Evolutionary conservation across 164 flowering plant genomes (phyloP).

Genomic region (Platanus orientalis): DNA sequence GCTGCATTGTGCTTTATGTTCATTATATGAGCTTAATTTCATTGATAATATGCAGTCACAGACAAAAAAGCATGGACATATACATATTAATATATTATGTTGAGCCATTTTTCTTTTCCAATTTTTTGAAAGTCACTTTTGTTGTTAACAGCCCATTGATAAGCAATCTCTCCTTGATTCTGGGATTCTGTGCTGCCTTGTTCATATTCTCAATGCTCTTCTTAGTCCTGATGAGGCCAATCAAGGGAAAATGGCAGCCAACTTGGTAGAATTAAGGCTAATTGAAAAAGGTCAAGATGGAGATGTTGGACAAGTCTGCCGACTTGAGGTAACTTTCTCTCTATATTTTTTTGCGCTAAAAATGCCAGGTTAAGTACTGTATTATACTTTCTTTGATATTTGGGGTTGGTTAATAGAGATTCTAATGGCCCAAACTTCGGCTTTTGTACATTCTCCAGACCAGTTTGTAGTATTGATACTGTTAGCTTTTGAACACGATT

Average conservation of each 20-base stretch:
- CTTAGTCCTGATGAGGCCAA: constrained; percentile 44
- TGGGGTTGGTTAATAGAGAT: not conserved
- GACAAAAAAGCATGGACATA: too few relatives aligned
- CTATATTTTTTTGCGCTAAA: not conserved
- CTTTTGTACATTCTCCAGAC: not conserved
- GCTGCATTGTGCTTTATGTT: not conserved
- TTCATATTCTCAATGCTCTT: constrained; percentile 83
- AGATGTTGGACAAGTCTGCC: constrained; percentile 38
- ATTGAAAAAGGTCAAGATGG: constrained; percentile 21
- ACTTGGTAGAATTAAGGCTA: constrained; percentile 23
- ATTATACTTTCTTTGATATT: not conserved
- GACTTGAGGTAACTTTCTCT: constrained; percentile 68
- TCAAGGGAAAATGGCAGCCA: constrained; percentile 21
- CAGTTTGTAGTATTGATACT: not conserved
- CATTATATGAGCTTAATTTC: not conserved
- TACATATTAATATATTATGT: not conserved
- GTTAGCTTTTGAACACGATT: not conserved
- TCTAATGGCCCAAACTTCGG: not conserved
- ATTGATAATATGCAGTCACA: not conserved
- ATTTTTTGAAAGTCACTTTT: constrained; percentile 1
- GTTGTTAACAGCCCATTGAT: constrained; percentile 71
- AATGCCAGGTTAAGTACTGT: not conserved
- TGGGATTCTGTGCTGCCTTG: constrained; percentile 94
- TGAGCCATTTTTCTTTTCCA: not conserved
- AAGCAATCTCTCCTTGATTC: constrained; percentile 97